These are phyloP conservation scores for Moricandia arvensis DNA, from an alignment of 345 rosid genomes.

Conservation along the genomic window DNA sequence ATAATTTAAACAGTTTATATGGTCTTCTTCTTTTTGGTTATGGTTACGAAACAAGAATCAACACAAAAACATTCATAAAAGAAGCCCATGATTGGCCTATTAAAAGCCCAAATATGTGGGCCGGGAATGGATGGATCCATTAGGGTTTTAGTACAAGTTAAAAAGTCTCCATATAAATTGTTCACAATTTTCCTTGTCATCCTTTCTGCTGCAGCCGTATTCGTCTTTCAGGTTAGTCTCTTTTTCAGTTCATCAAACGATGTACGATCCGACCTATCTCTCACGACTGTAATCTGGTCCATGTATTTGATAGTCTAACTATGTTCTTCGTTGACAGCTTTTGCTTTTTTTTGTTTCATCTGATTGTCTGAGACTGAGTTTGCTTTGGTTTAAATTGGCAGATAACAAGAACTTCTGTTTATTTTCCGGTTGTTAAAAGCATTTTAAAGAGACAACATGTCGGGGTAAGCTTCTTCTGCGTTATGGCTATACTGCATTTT, in stretches of 20 bases:
- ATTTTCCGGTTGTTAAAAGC: neutral
- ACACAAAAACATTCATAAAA: neutral
- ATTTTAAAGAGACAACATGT: slow-evolving; percentile 20
- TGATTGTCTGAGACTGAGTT: neutral
- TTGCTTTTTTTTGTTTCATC: neutral
- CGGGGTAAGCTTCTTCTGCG: neutral
- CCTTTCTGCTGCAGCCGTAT: slow-evolving; percentile 34
- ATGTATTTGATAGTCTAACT: neutral
- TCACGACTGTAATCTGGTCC: neutral
- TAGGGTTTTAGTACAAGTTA: slow-evolving; percentile 26
- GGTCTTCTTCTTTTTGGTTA: neutral
- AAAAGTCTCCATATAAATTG: slow-evolving; percentile 3
- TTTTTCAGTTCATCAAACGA: neutral
- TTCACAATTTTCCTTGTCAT: neutral
- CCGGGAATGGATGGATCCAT: neutral
- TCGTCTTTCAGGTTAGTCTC: slow-evolving; percentile 31
- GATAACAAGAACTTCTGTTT: slow-evolving; percentile 5
- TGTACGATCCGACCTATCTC: neutral
- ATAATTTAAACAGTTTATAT: neutral
- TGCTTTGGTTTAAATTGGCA: slow-evolving; percentile 4
- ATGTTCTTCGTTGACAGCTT: neutral
- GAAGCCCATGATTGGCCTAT: neutral
- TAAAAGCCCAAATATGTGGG: neutral
- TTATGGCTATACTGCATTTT: neutral
- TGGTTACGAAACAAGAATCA: neutral